These are phyloP conservation scores for Spathaspora boniae DNA, from an alignment of 805 yeast species.

Conservation along the genomic window DNA sequence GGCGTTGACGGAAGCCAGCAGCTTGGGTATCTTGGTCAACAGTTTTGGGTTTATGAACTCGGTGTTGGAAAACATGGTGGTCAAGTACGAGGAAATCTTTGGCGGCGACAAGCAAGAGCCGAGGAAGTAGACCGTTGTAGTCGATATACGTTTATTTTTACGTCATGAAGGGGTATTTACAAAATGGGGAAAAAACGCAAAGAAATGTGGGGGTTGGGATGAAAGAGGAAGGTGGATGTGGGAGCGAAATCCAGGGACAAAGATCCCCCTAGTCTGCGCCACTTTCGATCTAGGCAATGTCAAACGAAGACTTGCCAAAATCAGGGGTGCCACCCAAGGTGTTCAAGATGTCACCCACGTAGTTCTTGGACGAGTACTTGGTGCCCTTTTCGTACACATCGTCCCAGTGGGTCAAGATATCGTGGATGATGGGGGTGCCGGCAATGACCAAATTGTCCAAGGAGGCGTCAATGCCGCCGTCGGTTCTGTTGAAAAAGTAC, in stretches of 20 bases:
- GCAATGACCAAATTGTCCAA: slow-evolving; percentile 50
- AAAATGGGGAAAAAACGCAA: too few relatives aligned
- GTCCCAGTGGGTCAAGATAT: slow-evolving; percentile 50
- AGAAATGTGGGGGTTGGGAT: too few relatives aligned
- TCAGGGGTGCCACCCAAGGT: slow-evolving; percentile 47
- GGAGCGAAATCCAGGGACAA: neutral
- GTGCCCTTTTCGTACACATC: slow-evolving; percentile 22
- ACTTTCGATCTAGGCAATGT: slow-evolving; percentile 7
- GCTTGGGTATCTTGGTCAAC: slow-evolving; percentile 42
- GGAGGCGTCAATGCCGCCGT: slow-evolving; percentile 52
- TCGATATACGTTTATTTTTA: too few relatives aligned
- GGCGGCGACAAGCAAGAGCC: too few relatives aligned
- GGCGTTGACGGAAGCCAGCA: slow-evolving; percentile 54
- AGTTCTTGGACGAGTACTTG: slow-evolving; percentile 43
- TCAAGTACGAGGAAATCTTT: slow-evolving; percentile 25
- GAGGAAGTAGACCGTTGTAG: too few relatives aligned
- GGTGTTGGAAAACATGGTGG: slow-evolving; percentile 48
- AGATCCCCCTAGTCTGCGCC: neutral
- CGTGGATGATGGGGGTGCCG: slow-evolving; percentile 52
- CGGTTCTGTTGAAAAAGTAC: slow-evolving; percentile 47
- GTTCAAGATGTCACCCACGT: slow-evolving; percentile 59
- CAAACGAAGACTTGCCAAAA: slow-evolving; percentile 27
- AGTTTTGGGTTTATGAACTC: slow-evolving; percentile 55
- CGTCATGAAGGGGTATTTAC: too few relatives aligned
- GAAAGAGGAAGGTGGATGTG: too few relatives aligned